phyloP scores from a whole-genome alignment of 2,329 filamentous ascomycete species.

The Aspergillus hortae region DNA sequence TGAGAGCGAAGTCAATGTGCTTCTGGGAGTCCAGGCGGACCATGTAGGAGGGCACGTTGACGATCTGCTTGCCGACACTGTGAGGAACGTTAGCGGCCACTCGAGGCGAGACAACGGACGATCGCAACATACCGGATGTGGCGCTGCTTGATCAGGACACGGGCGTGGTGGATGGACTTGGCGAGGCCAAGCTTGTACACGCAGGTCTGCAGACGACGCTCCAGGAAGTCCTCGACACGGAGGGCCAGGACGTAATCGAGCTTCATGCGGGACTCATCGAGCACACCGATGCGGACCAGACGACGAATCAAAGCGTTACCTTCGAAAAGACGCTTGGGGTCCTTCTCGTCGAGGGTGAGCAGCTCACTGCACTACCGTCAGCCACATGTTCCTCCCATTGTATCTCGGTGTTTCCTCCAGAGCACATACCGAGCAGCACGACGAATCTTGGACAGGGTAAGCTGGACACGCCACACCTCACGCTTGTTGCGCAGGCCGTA shows the following conservation, averaged over 20 bases:
- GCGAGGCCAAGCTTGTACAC: slow-evolving; percentile 99
- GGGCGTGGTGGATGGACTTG: slow-evolving; percentile 99
- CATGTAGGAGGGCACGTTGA: slow-evolving; percentile 99
- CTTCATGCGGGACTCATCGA: slow-evolving; percentile 99
- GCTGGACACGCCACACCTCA: slow-evolving; percentile 99
- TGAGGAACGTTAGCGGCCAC: slow-evolving; percentile 6
- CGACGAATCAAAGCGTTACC: slow-evolving; percentile 99
- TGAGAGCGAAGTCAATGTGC: slow-evolving; percentile 99
- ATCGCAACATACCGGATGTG: slow-evolving; percentile 71
- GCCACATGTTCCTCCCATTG: slow-evolving; percentile 4
- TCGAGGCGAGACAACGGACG: not conserved
- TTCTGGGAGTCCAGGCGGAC: slow-evolving; percentile 99
- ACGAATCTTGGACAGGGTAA: slow-evolving; percentile 99
- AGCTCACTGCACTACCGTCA: slow-evolving; percentile 69
- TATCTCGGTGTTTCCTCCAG: not conserved
- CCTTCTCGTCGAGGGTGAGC: slow-evolving; percentile 99
- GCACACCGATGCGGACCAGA: slow-evolving; percentile 98
- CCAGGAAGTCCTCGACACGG: slow-evolving; percentile 99
- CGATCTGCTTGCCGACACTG: slow-evolving; percentile 99
- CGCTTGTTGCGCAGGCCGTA: slow-evolving; percentile 99
- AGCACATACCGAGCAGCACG: slow-evolving; percentile 92
- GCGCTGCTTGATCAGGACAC: slow-evolving; percentile 98
- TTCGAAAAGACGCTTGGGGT: slow-evolving; percentile 99
- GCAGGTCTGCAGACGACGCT: slow-evolving; percentile 98
- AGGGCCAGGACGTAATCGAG: slow-evolving; percentile 99